Base-by-base conservation (phyloP, 108 stramenopile genomes). In the Stephanodiscus minutulus region DNA sequence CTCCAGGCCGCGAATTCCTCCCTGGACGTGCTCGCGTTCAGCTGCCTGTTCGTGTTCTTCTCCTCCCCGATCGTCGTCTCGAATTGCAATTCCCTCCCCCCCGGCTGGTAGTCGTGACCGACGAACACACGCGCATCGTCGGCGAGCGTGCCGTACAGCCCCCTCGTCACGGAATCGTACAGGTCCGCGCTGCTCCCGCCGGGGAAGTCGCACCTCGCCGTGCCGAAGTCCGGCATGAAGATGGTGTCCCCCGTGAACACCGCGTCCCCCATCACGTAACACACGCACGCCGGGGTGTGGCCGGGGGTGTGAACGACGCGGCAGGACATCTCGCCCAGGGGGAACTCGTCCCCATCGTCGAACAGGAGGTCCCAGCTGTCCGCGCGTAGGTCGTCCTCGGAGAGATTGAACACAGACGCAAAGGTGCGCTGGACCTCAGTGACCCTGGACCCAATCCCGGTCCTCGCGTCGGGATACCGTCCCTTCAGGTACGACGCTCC, bases 241-340 rank as follows among this genome's bases (percentile, higher is more conserved):
- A 77, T 75, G 13, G 82, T 83, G 61, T 77, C 76, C 5, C 82
- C 82, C 20, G 78, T 71, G 57, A 83, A 83, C 1, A 83, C 70
- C 20, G 77, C 73, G 43, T 82, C 76, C 3, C 78, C 78, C 2
- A 73, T 44, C 8, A 83, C 69, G 52, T 83, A 83, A 20, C 78
- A 77, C 1, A 83, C 79, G 55, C 82, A 83, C 11, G 76, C 82
- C 21, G 78, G 79, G 3, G 82, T 83, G 56, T 83, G 82, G 12
- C 82, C 82, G 21, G 82, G 82, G 0, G 82, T 83, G 49, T 72
- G n/a, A 56, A 77, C 28, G 33, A 79, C 78, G 0, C 36, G 22
- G 1, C 68, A 57, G 33, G 37, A 1, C 15, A 75, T 43, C 10
- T 64, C 55, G 3, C 77, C 82, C 18, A 83, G 41, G 0, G 31